Conservation (phyloP, 306 rosid species). For the Malus domestica region DNA sequence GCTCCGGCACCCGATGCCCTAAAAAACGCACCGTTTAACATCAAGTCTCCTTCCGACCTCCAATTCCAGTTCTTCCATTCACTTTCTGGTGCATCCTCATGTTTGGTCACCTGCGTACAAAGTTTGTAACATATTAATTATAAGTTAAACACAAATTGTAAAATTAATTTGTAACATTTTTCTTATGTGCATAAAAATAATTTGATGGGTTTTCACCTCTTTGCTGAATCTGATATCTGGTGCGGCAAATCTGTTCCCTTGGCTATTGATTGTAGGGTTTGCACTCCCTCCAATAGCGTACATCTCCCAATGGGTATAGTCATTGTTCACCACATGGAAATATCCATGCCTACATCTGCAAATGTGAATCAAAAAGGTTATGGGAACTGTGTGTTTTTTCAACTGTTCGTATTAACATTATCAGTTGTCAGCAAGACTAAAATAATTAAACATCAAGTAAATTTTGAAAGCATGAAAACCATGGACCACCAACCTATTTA, state of each 20-base stretch:
- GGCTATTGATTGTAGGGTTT: constrained; percentile 85
- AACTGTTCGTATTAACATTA: neutral
- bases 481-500: neutral
- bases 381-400: too few relatives aligned
- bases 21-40: constrained; percentile 87
- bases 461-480: neutral
- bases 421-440: neutral
- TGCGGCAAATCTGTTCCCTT: constrained; percentile 88
- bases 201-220: constrained; percentile 40
- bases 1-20: constrained; percentile 80
- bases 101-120: constrained; percentile 70
- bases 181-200: neutral
- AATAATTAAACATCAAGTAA: neutral
- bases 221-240: constrained; percentile 76
- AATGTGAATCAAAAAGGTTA: neutral
- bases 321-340: constrained; percentile 98
- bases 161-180: neutral
- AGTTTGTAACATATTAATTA: neutral
- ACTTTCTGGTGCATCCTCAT: constrained; percentile 85
- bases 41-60: constrained; percentile 77
- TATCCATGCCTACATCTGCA: constrained; percentile 94
- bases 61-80: constrained; percentile 89
- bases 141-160: neutral
- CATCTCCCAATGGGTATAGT: constrained; percentile 99
- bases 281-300: constrained; percentile 99